Evolutionary conservation across 164 flowering plant genomes (phyloP), one percentile per base, ranked within the genome.

Genomic region (Malania oleifera): DNA sequence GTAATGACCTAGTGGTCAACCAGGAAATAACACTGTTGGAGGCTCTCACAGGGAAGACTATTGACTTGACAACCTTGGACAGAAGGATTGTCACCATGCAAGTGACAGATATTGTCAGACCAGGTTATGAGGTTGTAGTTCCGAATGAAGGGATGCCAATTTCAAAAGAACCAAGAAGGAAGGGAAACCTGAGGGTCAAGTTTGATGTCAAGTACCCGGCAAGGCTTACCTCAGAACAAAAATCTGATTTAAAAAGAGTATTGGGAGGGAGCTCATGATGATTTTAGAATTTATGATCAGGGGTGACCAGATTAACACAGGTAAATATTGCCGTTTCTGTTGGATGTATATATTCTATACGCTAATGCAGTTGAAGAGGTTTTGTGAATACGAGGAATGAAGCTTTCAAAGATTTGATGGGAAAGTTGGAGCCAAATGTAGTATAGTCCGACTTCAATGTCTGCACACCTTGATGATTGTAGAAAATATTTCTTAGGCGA

Each of bases 121-220:
- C 98, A 20, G 97, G 95, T 3, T 61, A 67, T 56, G 96, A 93
- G 67, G 51, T 80, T 62, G 68, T 82, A 18, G 61, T 93, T 19
- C 80, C 83, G 17, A 73, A 83, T 66, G 95, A 90, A 75, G 98
- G 98, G 45, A 93, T 93, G 98, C 98, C 98, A 26, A 79, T 84
- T 45, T 84, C 92, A 7, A 87, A 73, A 71, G 90, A 90, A 62
- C 95, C 89, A 9, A 75, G 88, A 41, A 82, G 64, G 75, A 93
- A 79, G 58, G 98, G 98, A 18, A 79, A 74, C 57, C 70, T 93
- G 67, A 81, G 78, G 67, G 67, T 93, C 62, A 86, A 79, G 64
- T 73, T 93, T 34, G 83, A 84, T 48, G 86, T 93, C 20, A 82
- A 68, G 49, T 93, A 87, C 68, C 98, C 98, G 19, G 67, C 88